phyloP scores from a whole-genome alignment of 371 early-diverging fungal genomes.

The Parasitella parasitica region DNA sequence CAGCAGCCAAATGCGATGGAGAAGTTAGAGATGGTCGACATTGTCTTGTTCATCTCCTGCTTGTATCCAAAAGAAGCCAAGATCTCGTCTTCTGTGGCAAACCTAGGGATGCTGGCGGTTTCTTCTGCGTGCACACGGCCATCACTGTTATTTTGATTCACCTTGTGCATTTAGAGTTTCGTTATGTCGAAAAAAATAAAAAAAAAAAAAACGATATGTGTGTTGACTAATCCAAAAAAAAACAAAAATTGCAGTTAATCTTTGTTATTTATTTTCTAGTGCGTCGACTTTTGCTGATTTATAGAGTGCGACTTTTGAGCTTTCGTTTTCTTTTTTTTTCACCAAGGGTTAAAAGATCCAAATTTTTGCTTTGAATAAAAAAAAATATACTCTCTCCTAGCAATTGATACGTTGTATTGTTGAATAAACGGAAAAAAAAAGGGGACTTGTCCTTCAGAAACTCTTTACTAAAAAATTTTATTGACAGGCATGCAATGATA shows the following conservation, averaged over 20 bases:
- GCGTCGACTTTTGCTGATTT: slow-evolving; percentile 16
- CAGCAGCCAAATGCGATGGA: slow-evolving; percentile 65
- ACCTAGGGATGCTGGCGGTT: slow-evolving; percentile 20
- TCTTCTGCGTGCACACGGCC: slow-evolving; percentile 20
- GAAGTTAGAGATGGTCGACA: slow-evolving; percentile 64
- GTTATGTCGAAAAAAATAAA: too few species aligned
- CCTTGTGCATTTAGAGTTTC: too few species aligned
- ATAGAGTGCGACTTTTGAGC: slow-evolving; percentile 15
- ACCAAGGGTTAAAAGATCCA: slow-evolving; percentile 11
- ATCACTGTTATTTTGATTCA: slow-evolving; percentile 14
- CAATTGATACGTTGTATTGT: background rate
- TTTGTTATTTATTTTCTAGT: slow-evolving; percentile 19
- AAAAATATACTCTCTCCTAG: slow-evolving; percentile 16
- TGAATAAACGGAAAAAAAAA: background rate
- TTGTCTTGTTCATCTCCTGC: slow-evolving; percentile 66
- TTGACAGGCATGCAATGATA: background rate
- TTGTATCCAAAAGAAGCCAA: slow-evolving; percentile 60
- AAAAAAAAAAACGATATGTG: slow-evolving; percentile 22
- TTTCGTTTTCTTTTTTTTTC: slow-evolving; percentile 1
- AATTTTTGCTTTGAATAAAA: slow-evolving; percentile 15
- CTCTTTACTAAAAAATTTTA: background rate
- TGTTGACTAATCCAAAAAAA: slow-evolving; percentile 23
- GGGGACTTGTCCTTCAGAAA: background rate
- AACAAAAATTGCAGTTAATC: slow-evolving; percentile 6
- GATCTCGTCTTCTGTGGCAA: slow-evolving; percentile 44